Base-by-base conservation (phyloP, 176 grass and related monocot genomes). In the Musa beccarii region DNA sequence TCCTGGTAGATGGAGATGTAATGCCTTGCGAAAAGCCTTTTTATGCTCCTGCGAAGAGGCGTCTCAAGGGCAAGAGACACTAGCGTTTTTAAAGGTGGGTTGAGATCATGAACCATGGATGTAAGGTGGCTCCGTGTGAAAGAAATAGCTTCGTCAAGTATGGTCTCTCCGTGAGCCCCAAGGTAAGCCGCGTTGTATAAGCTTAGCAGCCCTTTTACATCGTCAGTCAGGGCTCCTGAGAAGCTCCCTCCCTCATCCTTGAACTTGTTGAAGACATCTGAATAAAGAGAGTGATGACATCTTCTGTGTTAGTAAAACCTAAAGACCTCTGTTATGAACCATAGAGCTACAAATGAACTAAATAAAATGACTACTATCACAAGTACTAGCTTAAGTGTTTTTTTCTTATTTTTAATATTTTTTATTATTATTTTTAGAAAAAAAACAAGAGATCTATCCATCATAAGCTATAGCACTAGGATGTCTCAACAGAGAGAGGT, bases 221-320 rank as follows among this genome's bases (percentile, higher is more conserved):
- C 81, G 19, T 68, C 10, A 7, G 15, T 81, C 28, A n/a, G 16
- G 14, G 0, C 51, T 15, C 0, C 1, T 29, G 16, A 49, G 14
- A 86, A 67, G 13, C 34, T 66, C 34, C 81, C 84, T 12, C 52
- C 0, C 0, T 54, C 62, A 49, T 89, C 74, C 24, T 29, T 86
- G 13, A 86, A 89, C 64, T 86, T 90, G 2, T 66, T 13, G 75
- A 90, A 86, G 49, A 71, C 78, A n/a, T 78, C 88, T 89, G 53
- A 1, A 1, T 61, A 61, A 16, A 61, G n/a, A 61, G 0, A 61
- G 13, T 5, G 13, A 61, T 61, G 29, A 59, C 19, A 59, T 22
- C 29, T 29, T 0, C 3, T 29, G 29, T 3, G 29, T 3, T 3
- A 29, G 2, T 3, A 29, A 29, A 29, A 29, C 2, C 26, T 28